Conservation (phyloP, 352 stramenopile species). For the Phytophthora uliginosa region DNA sequence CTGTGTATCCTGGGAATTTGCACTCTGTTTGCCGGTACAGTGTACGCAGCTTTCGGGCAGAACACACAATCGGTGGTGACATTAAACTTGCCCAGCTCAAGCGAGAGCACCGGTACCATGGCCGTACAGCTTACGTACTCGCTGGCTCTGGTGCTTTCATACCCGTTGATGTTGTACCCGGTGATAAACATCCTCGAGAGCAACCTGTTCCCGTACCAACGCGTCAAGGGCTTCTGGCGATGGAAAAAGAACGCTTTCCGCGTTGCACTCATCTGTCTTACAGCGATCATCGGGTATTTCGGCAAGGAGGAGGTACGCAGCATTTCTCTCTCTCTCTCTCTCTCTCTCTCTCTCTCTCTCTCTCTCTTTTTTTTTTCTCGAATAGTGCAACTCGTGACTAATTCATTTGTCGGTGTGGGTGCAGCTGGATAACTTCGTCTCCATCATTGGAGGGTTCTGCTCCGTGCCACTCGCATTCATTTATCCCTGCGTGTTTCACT, state of each 20-base stretch:
- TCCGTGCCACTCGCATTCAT: constrained; percentile 77
- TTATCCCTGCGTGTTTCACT: constrained; percentile 76
- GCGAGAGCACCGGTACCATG: constrained; percentile 58
- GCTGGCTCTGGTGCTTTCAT: constrained; percentile 67
- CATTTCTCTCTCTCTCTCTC: background rate
- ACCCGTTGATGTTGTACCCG: constrained; percentile 76
- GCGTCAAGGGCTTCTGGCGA: constrained; percentile 60
- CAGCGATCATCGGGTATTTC: constrained; percentile 65
- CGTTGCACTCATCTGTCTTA: constrained; percentile 68
- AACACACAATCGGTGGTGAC: constrained; percentile 65
- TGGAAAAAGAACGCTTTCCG: constrained; percentile 75
- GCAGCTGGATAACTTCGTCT: constrained; percentile 72
- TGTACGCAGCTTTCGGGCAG: constrained; percentile 58
- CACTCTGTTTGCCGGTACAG: constrained; percentile 51
- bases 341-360: too few relatives aligned
- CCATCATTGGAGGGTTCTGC: constrained; percentile 74
- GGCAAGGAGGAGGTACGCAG: constrained; percentile 54
- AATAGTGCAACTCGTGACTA: background rate
- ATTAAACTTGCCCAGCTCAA: constrained; percentile 59
- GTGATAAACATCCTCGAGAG: constrained; percentile 73
- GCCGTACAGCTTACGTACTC: constrained; percentile 70
- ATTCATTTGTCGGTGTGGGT: constrained; percentile 3
- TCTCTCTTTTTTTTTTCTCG: background rate
- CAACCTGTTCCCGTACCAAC: constrained; percentile 53
- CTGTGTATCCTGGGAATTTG: constrained; percentile 54